Percentiles rank a stretch among this genome's conserved stretches.
Conservation (phyloP, 805 yeast species). For the Torulaspora quercuum region DNA sequence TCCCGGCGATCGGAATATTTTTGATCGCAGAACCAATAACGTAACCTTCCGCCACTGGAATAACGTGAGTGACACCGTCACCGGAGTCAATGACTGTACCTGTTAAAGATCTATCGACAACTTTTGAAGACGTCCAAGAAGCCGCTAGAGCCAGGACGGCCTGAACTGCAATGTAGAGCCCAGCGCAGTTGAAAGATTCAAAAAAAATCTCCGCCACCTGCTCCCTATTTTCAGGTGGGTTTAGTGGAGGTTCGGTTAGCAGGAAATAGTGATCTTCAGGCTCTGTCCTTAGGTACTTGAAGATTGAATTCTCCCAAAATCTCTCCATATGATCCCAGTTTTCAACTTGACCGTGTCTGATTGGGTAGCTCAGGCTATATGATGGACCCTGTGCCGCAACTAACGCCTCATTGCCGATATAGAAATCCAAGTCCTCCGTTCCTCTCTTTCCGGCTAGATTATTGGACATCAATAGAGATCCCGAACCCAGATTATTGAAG, state of each 20-base stretch:
- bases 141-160: constrained; percentile 98
- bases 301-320: constrained; percentile 96
- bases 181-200: constrained; percentile 98
- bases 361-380: constrained; percentile 85
- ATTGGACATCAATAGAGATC: constrained; percentile 32
- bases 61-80: constrained; percentile 98
- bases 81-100: constrained; percentile 99
- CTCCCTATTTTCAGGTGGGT: constrained; percentile 99
- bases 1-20: constrained; percentile 97
- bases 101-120: constrained; percentile 88
- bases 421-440: constrained; percentile 90
- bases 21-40: constrained; percentile 97
- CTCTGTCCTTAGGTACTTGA: constrained; percentile 93
- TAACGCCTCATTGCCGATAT: constrained; percentile 93
- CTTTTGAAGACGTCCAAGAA: constrained; percentile 97
- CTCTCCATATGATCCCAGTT: constrained; percentile 99
- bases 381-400: constrained; percentile 88
- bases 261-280: constrained; percentile 98
- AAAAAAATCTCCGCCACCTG: constrained; percentile 98
- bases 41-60: constrained; percentile 98
- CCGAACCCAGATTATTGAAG: constrained; percentile 29
- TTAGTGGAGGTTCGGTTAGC: constrained; percentile 95
- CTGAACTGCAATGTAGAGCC: constrained; percentile 96
- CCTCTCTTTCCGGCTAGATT: constrained; percentile 71
- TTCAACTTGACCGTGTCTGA: constrained; percentile 96